Evolutionary conservation across 805 yeast species (phyloP).

Genomic region (Candida caryicola): DNA sequence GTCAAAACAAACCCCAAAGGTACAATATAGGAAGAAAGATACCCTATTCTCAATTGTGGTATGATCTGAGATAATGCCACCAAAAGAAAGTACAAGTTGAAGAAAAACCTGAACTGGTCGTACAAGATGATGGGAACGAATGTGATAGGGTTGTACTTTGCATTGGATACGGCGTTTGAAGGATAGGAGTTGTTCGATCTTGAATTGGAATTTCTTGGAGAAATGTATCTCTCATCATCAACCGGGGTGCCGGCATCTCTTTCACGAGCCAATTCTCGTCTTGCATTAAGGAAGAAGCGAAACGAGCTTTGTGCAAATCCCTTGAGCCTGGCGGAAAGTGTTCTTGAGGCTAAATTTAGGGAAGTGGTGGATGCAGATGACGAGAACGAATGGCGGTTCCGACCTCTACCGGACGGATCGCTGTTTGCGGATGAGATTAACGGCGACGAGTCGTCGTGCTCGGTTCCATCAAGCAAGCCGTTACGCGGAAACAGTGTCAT

Average conservation of each 20-base stretch:
- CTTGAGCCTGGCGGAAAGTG: conserved; percentile 10
- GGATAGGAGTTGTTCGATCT: conserved; percentile 27
- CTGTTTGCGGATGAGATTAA: conserved; percentile 21
- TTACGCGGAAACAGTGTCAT: conserved; percentile 12
- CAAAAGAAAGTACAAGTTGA: conserved; percentile 83
- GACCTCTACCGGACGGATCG: background rate
- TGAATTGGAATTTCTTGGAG: conserved; percentile 28
- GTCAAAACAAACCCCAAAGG: conserved; percentile 90
- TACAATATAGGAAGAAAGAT: conserved; percentile 85
- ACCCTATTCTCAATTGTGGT: conserved; percentile 89
- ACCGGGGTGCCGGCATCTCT: conserved; percentile 8
- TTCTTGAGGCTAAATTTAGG: conserved; percentile 11
- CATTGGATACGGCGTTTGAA: conserved; percentile 84
- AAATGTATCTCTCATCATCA: conserved; percentile 34
- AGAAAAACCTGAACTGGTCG: conserved; percentile 96
- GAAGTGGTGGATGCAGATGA: conserved; percentile 16
- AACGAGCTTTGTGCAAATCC: conserved; percentile 10
- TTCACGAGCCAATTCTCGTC: conserved; percentile 25
- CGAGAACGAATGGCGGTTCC: conserved; percentile 14
- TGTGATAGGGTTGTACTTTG: conserved; percentile 85
- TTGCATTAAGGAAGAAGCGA: conserved; percentile 23
- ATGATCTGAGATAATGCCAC: conserved; percentile 93
- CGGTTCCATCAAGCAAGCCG: conserved; percentile 6
- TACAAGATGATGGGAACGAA: conserved; percentile 86
- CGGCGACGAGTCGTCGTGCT: conserved; percentile 28